Percentiles rank a stretch among this genome's conserved stretches.
These are phyloP conservation scores for Leccinum pellstonianum DNA, from an alignment of 768 basidiomycete species.

Conservation along the genomic window DNA sequence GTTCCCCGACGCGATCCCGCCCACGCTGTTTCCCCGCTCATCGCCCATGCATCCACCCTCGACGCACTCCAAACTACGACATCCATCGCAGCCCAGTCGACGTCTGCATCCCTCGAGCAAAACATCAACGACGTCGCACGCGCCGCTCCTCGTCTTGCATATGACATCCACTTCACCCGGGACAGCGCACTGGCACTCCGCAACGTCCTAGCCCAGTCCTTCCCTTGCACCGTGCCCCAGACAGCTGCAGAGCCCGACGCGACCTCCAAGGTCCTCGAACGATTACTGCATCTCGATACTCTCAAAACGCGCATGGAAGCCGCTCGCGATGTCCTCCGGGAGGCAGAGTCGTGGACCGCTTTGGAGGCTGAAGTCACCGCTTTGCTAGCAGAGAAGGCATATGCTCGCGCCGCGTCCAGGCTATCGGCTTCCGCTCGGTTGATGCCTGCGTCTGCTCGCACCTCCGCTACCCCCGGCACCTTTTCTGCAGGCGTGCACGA, in stretches of 20 bases:
- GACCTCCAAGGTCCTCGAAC: slow-evolving; percentile 69
- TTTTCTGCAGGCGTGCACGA: slow-evolving; percentile 52
- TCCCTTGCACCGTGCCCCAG: slow-evolving; percentile 27
- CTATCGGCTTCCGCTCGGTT: slow-evolving; percentile 85
- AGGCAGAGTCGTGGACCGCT: slow-evolving; percentile 96
- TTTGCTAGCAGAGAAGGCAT: slow-evolving; percentile 75
- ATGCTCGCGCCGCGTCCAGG: slow-evolving; percentile 88
- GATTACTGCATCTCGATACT: slow-evolving; percentile 77
- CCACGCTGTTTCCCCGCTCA: slow-evolving; percentile 15
- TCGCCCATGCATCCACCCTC: slow-evolving; percentile 69
- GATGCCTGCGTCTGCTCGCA: slow-evolving; percentile 92
- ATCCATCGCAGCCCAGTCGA: slow-evolving; percentile 86
- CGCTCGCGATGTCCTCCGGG: slow-evolving; percentile 82
- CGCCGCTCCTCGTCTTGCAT: slow-evolving; percentile 85
- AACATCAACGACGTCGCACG: slow-evolving; percentile 92
- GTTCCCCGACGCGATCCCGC: slow-evolving; percentile 41
- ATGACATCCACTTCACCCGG: slow-evolving; percentile 97
- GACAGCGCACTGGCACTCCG: slow-evolving; percentile 84
- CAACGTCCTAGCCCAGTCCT: slow-evolving; percentile 53
- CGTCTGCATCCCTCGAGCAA: slow-evolving; percentile 80
- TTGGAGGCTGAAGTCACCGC: slow-evolving; percentile 90
- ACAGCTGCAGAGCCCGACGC: slow-evolving; percentile 30
- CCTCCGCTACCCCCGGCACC: slow-evolving; percentile 50
- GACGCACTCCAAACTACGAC: slow-evolving; percentile 74
- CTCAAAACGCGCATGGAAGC: slow-evolving; percentile 87